Evolutionary conservation across 192 early-diverging fungal genomes (phyloP), one percentile per base, ranked within the genome.

Genomic region (Coemansia guatemalensis): DNA sequence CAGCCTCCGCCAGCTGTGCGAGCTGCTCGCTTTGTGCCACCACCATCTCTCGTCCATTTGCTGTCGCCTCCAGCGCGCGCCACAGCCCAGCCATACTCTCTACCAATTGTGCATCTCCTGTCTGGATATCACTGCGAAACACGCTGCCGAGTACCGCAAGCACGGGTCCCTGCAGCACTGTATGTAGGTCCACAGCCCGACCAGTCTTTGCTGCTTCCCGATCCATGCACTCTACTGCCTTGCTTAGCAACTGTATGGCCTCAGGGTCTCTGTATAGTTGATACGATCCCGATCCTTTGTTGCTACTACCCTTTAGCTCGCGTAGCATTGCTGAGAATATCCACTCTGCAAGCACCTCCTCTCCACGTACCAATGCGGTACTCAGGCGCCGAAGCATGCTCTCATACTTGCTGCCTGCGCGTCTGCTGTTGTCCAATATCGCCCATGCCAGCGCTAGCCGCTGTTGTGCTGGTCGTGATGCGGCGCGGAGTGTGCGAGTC

Each of bases 281-380:
- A 11, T 53, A 24, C 23, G 9, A 41, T 41, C 24, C 52, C 22
- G 30, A 24, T 33, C 1, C 5, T 11, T 51, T 51, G 25, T 58
- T 44, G 53, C 44, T 7, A 25, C 32, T 22, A 14, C 48, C 26
- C 56, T 79, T 79, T 5, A 79, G 68, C 64, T 79, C 76, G 48
- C 64, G 67, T 11, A 73, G 64, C 48, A 79, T 79, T 7, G 67
- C 67, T 8, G 67, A 73, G 44, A 79, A 70, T 20, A 79, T 56
- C 76, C 76, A 79, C 11, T 79, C 76, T 8, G 58, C 56, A 35
- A 79, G 53, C 30, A 73, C 56, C 67, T 79, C 76, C 35, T 73
- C 68, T 33, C 67, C 65, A 41, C 76, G 71, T 17, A 79, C 71
- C 22, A 79, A 56, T 8, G 63, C 64, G 3, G 53, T 48, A 47